These are phyloP conservation scores for Fraxinus paxiana DNA, from an alignment of 305 asterid species.

Conservation along the genomic window DNA sequence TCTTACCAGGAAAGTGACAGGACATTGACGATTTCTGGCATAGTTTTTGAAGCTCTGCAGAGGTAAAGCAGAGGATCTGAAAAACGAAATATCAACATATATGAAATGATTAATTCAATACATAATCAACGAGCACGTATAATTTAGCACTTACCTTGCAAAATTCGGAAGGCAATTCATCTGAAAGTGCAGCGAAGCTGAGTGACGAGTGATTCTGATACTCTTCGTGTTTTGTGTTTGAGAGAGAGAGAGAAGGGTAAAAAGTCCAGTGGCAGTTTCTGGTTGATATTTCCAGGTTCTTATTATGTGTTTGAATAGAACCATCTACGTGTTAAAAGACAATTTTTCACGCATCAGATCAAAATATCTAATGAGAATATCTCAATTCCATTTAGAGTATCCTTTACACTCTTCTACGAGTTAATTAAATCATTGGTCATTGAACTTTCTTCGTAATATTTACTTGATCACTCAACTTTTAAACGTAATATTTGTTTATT, in stretches of 20 bases:
- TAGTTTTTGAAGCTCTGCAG: slow-evolving; percentile 39
- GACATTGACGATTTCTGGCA: slow-evolving; percentile 34
- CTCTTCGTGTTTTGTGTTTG: not conserved
- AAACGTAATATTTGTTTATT: not conserved
- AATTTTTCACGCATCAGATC: not conserved
- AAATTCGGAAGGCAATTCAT: slow-evolving; percentile 72
- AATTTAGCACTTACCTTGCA: slow-evolving; percentile 39
- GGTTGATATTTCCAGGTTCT: slow-evolving; percentile 19
- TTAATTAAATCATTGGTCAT: not conserved
- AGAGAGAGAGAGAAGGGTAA: not conserved
- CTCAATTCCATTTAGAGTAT: not conserved
- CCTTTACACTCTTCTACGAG: not conserved
- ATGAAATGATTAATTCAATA: not conserved
- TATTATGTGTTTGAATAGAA: not conserved
- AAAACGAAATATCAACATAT: not conserved
- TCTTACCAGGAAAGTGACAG: slow-evolving; percentile 46
- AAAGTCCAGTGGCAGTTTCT: slow-evolving; percentile 6
- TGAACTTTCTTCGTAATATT: not conserved
- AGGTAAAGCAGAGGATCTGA: slow-evolving; percentile 64
- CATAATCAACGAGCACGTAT: not conserved
- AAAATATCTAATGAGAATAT: not conserved
- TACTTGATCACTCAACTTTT: not conserved
- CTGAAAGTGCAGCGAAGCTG: slow-evolving; percentile 1
- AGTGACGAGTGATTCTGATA: not conserved
- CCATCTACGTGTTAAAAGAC: not conserved